Evolutionary conservation across 73 alveolate genomes (phyloP).

Genomic region (Tetrahymena thermophila): DNA sequence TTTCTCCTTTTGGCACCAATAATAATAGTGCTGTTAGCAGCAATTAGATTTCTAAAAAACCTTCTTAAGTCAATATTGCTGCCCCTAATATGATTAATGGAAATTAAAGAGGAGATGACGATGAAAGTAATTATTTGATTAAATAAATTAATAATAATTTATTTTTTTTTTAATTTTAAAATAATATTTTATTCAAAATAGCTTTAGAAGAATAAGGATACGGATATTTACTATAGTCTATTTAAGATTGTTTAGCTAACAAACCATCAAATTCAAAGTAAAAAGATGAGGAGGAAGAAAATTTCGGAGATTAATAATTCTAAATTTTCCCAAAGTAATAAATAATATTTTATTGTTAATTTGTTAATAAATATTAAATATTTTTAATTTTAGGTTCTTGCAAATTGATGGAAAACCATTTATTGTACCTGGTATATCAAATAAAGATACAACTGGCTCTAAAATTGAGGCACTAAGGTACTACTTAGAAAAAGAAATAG

Average conservation of each 20-base stretch:
- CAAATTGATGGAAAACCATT: slow-evolving; percentile 36
- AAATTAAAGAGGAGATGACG: neutral
- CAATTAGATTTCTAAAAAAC: neutral
- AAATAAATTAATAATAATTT: neutral
- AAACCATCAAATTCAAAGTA: neutral
- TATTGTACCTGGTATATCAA: slow-evolving; percentile 67
- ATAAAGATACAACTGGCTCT: slow-evolving; percentile 64
- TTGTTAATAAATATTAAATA: neutral
- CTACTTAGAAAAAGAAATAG: slow-evolving; percentile 62
- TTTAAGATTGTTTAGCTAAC: slow-evolving; percentile 30
- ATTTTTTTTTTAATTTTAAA: no score
- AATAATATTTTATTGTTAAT: neutral
- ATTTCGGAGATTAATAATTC: slow-evolving; percentile 41
- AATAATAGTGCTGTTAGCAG: neutral
- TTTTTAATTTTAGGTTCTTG: neutral
- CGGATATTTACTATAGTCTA: slow-evolving; percentile 12
- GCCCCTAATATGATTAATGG: neutral
- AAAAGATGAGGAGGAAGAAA: slow-evolving; percentile 48
- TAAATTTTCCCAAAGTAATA: slow-evolving; percentile 39
- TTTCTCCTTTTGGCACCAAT: neutral
- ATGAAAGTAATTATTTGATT: neutral
- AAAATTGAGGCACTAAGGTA: slow-evolving; percentile 80
- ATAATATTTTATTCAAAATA: neutral
- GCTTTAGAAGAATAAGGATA: slow-evolving; percentile 37
- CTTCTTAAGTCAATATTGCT: neutral